Conservation (phyloP, 2,329 filamentous ascomycete genomes). For the Monilinia vaccinii-corymbosi region DNA sequence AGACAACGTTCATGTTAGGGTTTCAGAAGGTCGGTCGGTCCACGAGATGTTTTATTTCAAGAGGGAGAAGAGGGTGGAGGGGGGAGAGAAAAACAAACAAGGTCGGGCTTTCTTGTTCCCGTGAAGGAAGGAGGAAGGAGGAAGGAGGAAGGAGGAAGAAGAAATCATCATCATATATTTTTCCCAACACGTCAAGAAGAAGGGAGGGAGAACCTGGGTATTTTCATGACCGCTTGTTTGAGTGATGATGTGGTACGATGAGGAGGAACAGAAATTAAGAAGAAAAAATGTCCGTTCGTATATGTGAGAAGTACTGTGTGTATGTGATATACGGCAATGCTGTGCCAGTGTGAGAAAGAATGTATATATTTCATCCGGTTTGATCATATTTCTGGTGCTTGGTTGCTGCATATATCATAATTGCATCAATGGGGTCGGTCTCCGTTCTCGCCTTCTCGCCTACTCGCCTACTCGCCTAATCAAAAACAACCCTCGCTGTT, state of each 20-base stretch:
- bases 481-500: not conserved
- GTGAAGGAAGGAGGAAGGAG: not conserved
- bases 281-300: not conserved
- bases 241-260: not conserved
- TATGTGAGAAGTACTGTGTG: not conserved
- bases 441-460: not conserved
- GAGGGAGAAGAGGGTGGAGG: not conserved
- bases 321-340: slow-evolving; percentile 1
- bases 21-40: not conserved
- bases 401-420: not conserved
- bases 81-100: not conserved
- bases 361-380: slow-evolving; percentile 2
- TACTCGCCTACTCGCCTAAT: not conserved
- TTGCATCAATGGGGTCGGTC: too few species aligned
- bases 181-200: too few species aligned
- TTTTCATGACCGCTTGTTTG: not conserved
- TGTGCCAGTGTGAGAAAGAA: not conserved
- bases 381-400: not conserved
- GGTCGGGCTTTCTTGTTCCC: not conserved
- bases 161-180: too few species aligned
- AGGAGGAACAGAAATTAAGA: not conserved
- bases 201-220: not conserved
- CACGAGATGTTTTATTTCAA: not conserved
- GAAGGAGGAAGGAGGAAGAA: not conserved
- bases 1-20: slow-evolving; percentile 1